Evolutionary conservation across 176 grass and related monocot species (phyloP).

Genomic region (Eleusine coracana): DNA sequence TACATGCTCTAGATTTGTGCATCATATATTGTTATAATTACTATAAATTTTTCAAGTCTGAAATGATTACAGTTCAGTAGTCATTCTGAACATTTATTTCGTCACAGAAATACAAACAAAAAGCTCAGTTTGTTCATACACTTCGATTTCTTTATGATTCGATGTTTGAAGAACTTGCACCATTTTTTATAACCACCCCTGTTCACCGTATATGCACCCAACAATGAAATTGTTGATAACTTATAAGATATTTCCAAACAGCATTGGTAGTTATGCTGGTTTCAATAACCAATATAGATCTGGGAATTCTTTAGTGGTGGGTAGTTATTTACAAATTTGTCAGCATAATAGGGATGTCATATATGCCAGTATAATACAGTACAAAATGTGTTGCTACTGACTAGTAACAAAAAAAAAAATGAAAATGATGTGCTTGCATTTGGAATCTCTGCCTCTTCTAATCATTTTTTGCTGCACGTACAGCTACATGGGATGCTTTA

Average conservation of each 20-base stretch:
- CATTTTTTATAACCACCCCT: not conserved
- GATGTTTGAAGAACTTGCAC: not conserved
- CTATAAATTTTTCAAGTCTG: not conserved
- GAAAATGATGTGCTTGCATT: not conserved
- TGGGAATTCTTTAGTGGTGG: not conserved
- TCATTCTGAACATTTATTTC: no score
- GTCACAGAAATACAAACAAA: no score
- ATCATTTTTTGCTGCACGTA: not conserved
- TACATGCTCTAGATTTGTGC: not conserved
- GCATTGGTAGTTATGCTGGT: not conserved
- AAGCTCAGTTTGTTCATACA: not conserved
- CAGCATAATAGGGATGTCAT: not conserved
- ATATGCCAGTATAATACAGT: not conserved
- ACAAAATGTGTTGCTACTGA: not conserved
- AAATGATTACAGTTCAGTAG: no score
- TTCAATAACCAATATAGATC: not conserved
- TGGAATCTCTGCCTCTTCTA: not conserved
- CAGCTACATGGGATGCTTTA: not conserved
- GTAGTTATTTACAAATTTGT: not conserved
- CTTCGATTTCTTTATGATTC: not conserved
- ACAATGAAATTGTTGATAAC: not conserved
- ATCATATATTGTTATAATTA: not conserved
- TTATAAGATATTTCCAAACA: not conserved
- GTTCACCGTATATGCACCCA: not conserved
- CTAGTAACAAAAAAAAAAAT: not conserved